Base-by-base conservation (phyloP, 805 yeast species). In the Maudiozyma serrabonitensis region DNA sequence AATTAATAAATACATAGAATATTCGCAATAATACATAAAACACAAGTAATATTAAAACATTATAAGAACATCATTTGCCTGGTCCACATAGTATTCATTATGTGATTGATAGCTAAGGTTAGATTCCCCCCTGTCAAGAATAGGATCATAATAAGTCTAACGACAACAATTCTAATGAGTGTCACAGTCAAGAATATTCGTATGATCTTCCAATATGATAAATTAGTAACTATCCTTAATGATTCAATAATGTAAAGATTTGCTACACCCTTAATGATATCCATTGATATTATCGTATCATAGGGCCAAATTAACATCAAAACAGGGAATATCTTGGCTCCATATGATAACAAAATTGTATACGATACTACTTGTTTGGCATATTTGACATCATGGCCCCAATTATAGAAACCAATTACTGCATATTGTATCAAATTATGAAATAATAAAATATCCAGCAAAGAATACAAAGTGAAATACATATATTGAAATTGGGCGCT, bases 281-380 rank as follows among this genome's bases (percentile, higher is more conserved):
- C 69, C 19, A 81, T 75, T 0, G 84, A 82, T 3, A 84, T 72
- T 1, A 83, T 73, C n/a, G 85, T 78, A 61, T 93, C 96, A 60
- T 93, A 93, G 0, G 95, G 93, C 99, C 99, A 93, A 35, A 93
- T 91, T 32, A 93, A 72, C 90, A 91, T 91, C 34, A 93, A 73
- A 18, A 93, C 84, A 0, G 99, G 99, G 54, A 91, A 82, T 21
- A 91, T 71, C 60, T 85, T 87, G 39, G 91, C 82, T 0, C 87
- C 80, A 42, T 87, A 81, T 0, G 97, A 82, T 6, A 89, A 75
- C 43, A 90, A 62, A 1, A 89, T 74, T 0, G 95, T 84, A 9
- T 82, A 74, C 0, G 88, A 75, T 16, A 90, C 64, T 62, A 46
- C 65, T 55, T 41, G 50, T 35, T 45, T 57, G n/a, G 60, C 56